These are phyloP conservation scores for Collybiopsis luxurians DNA, from an alignment of 768 basidiomycete genomes.

Conservation along the genomic window DNA sequence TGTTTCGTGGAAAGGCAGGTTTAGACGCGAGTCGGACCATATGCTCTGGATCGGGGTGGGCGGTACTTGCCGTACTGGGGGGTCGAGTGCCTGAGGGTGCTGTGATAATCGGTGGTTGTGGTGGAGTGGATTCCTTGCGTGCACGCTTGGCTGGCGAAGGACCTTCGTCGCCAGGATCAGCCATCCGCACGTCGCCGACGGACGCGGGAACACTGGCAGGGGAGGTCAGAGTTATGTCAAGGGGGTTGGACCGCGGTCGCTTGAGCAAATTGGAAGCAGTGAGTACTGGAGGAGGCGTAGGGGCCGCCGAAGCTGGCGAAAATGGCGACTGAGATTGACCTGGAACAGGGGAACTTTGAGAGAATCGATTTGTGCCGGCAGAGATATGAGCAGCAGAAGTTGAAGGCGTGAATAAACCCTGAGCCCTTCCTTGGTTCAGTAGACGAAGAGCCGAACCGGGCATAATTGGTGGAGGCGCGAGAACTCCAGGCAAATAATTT, in stretches of 20 bases:
- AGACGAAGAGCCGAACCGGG: constrained; percentile 83
- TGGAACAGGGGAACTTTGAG: constrained; percentile 49
- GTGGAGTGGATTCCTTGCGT: constrained; percentile 52
- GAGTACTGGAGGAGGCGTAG: constrained; percentile 34
- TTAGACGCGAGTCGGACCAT: constrained; percentile 65
- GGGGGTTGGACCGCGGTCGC: constrained; percentile 65
- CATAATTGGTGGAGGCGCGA: constrained; percentile 84
- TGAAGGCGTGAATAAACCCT: constrained; percentile 83
- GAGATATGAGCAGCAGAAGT: constrained; percentile 52
- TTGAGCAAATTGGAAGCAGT: constrained; percentile 40
- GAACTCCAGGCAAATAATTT: constrained; percentile 50
- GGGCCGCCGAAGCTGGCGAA: constrained; percentile 43
- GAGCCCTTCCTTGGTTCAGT: constrained; percentile 81
- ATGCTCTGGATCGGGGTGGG: constrained; percentile 38
- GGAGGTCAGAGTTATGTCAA: constrained; percentile 36
- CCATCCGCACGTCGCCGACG: constrained; percentile 52
- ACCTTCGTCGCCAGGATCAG: constrained; percentile 39
- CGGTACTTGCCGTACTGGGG: constrained; percentile 21
- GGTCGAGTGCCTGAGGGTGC: constrained; percentile 7
- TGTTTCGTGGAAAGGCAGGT: constrained; percentile 47
- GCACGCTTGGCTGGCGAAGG: constrained; percentile 72
- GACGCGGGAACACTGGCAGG: constrained; percentile 31
- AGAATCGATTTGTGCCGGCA: constrained; percentile 43
- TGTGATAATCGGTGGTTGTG: constrained; percentile 24
- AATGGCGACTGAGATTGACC: constrained; percentile 44